Evolutionary conservation across 139 green algal genomes (phyloP), one percentile per base, ranked within the genome.

Genomic region (Coccomyxa sp.): DNA sequence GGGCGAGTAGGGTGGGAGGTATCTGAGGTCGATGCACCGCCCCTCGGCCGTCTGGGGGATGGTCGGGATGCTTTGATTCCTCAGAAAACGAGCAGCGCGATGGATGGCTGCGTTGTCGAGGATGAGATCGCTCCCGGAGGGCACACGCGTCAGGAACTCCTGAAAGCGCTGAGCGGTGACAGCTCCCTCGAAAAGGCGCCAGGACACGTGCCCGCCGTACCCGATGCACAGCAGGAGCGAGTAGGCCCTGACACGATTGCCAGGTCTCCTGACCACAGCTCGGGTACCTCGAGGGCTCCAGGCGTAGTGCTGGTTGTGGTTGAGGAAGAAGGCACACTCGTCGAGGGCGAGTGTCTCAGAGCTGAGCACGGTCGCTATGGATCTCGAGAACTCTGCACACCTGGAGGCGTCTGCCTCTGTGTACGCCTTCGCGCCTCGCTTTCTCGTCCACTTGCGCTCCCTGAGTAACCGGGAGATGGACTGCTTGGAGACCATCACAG

Each of bases 1-100:
- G n/a, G 68, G 68, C 22, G 68, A 22, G 68, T 72, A 72, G n/a
- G 68, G 68, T 72, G 31, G n/a, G 68, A 36, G 29, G 34, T 72
- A 72, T 27, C 2, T 72, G n/a, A 72, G 31, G 31, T 12, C 68
- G 68, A 72, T 72, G 31, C 31, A 22, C n/a, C 6, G 68, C 24
- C 24, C 29, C 31, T 72, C 68, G 68, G 68, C 68, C 14, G 68
- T 39, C 29, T 72, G 24, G n/a, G n/a, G 2, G 68, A 72, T 6
- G 68, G 68, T 72, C 2, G 68, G 6, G 68, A 39, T 12, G 34
- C 68, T 27, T 33, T 72, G 29, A 35, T 37, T n/a, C 68, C n/a
- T 72, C 24, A 72, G 31, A 12, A 36, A n/a, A 12, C 31, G 29
- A 35, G 31, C 31, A 27, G 68, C 68, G 1, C 31, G 29, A 5